Base-by-base conservation (phyloP, 768 basidiomycete genomes). In the Lentinula aciculospora region DNA sequence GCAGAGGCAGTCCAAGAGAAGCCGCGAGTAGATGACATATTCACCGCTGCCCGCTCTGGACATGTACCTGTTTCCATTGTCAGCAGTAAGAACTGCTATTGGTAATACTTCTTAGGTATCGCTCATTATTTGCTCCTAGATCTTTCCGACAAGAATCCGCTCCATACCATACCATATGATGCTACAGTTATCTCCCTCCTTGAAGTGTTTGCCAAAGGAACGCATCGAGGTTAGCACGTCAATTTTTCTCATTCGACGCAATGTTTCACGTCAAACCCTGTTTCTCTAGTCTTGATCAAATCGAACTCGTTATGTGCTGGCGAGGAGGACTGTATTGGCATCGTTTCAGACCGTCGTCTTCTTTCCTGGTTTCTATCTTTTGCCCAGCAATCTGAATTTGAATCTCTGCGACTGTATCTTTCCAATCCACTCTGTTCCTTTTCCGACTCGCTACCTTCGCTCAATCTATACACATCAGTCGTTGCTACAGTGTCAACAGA, bases 91-190 rank as follows among this genome's bases (percentile, higher is more conserved):
- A 71, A 70, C 23, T 12, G 3, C 34, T 37, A 40, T 9, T 47
- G 39, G n/a, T 13, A 32, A 8, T 37, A 13, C n/a, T 28, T 7
- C 48, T n/a, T 19, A n/a, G 7, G 25, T 2, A 32, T 27, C 23
- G 45, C 4, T 47, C 17, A 53, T 60, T 44, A n/a, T n/a, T 63
- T 60, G 39, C 53, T 46, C 29, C 5, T 48, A 93, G 91, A 93
- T 69, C 75, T 92, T 32, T 92, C 91, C 12, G 87, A 91, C 69
- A 93, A 93, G 76, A 92, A 93, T 60, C 85, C 88, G 8, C 75
- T 92, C 29, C 80, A 88, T 55, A 74, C 74, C 21, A 68, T 91
- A 6, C 78, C 85, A 0, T 71, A 87, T 58, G 79, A 84, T 42
- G 86, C 89, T 2, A 85, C 78, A 2, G 64, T 89, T 23, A 68